phyloP scores from a whole-genome alignment of 2,329 filamentous ascomycete species.

The Aspergillus aculeatus region DNA sequence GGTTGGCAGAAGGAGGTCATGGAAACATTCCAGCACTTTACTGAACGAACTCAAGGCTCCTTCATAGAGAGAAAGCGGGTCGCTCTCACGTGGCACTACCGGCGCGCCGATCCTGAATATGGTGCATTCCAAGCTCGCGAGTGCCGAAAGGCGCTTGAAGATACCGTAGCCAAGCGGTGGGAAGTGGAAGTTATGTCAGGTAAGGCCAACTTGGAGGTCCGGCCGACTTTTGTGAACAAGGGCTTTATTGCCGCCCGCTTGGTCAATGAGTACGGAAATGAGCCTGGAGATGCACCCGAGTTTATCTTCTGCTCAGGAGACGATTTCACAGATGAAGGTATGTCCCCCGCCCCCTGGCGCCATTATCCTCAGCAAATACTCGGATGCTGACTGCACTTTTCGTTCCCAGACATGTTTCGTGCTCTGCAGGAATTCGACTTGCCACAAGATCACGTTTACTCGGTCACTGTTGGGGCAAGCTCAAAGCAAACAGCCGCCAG shows the following conservation, averaged over 20 bases:
- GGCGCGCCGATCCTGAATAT: slow-evolving; percentile 81
- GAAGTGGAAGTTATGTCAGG: slow-evolving; percentile 96
- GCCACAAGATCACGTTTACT: slow-evolving; percentile 70
- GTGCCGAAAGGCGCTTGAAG: slow-evolving; percentile 78
- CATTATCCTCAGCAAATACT: neutral
- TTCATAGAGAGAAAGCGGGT: slow-evolving; percentile 95
- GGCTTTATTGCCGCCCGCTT: slow-evolving; percentile 88
- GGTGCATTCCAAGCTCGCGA: slow-evolving; percentile 76
- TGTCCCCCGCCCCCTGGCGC: slow-evolving; percentile 21
- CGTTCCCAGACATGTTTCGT: slow-evolving; percentile 70
- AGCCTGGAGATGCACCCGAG: slow-evolving; percentile 62
- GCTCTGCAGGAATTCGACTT: slow-evolving; percentile 63
- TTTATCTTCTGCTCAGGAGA: slow-evolving; percentile 92
- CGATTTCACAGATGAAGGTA: slow-evolving; percentile 97
- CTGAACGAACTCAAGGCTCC: slow-evolving; percentile 80
- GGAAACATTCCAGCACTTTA: slow-evolving; percentile 82
- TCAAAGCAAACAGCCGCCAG: slow-evolving; percentile 87
- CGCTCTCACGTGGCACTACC: slow-evolving; percentile 96
- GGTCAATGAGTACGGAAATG: slow-evolving; percentile 66
- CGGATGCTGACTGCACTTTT: slow-evolving; percentile 1
- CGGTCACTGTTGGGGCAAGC: slow-evolving; percentile 86
- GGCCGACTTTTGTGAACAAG: slow-evolving; percentile 97
- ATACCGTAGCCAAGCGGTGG: slow-evolving; percentile 72
- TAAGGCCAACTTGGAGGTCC: slow-evolving; percentile 94
- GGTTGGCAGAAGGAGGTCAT: slow-evolving; percentile 85